Conservation (phyloP, 2,329 filamentous ascomycete genomes). For the Ambrosiella xylebori region DNA sequence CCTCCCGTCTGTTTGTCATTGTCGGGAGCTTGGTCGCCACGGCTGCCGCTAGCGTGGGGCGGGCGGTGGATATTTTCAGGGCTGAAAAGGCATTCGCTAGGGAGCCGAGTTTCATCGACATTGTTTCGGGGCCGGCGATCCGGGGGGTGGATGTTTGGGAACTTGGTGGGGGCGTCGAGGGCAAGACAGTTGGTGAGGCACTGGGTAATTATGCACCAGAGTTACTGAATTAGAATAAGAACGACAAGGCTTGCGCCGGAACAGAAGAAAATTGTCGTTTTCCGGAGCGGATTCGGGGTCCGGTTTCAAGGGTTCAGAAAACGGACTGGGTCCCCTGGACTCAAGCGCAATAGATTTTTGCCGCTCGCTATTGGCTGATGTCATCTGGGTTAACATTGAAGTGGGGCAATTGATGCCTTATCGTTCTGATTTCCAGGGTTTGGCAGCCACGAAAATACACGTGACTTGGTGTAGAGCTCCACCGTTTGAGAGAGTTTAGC, state of each 20-base stretch:
- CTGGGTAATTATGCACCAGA: background rate
- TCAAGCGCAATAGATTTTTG: background rate
- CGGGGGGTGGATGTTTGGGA: background rate
- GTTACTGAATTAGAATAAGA: background rate
- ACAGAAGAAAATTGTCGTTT: background rate
- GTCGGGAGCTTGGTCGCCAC: slow-evolving; percentile 15
- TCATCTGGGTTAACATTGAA: background rate
- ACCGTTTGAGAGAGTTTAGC: background rate
- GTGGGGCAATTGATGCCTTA: background rate
- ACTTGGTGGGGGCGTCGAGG: background rate
- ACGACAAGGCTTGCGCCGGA: background rate
- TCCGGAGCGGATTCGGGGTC: background rate
- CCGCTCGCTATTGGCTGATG: background rate
- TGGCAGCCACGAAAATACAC: background rate
- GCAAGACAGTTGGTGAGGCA: background rate
- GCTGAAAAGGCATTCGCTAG: slow-evolving; percentile 34
- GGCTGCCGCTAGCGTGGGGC: slow-evolving; percentile 22
- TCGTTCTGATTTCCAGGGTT: background rate
- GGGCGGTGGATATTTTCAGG: slow-evolving; percentile 26
- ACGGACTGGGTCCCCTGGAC: background rate
- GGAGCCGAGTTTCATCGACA: slow-evolving; percentile 28
- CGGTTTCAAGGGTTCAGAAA: background rate
- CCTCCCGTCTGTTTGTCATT: slow-evolving; percentile 24
- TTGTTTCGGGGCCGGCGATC: background rate
- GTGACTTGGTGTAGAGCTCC: slow-evolving; percentile 10